phyloP scores from a whole-genome alignment of 1,284 basidiomycete species.

The Coniferiporia sulphurascens region DNA sequence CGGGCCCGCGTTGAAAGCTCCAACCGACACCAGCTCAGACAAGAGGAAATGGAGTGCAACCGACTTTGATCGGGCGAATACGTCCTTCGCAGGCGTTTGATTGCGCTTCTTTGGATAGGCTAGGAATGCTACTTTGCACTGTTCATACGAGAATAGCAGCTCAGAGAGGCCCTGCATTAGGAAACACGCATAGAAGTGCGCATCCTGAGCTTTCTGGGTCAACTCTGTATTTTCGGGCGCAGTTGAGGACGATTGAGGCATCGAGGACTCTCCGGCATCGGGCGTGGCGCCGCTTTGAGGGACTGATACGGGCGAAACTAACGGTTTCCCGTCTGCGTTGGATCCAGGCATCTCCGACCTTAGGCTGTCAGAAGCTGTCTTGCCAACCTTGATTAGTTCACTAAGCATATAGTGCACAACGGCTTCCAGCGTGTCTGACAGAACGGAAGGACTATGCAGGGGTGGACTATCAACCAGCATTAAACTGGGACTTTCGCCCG shows the following conservation, averaged over 20 bases:
- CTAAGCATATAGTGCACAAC: constrained; percentile 69
- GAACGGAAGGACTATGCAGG: constrained; percentile 22
- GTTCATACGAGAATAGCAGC: constrained; percentile 87
- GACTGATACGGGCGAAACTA: constrained; percentile 13
- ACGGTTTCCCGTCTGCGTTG: constrained; percentile 12
- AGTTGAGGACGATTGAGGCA: background rate
- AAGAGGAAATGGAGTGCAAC: constrained; percentile 74
- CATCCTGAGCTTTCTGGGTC: constrained; percentile 6
- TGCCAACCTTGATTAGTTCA: constrained; percentile 65
- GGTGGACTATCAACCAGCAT: constrained; percentile 67
- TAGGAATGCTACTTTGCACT: constrained; percentile 86
- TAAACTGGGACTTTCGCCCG: constrained; percentile 11
- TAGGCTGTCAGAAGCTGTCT: constrained; percentile 33
- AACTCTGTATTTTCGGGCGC: constrained; percentile 3
- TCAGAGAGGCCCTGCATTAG: constrained; percentile 92
- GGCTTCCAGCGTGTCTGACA: constrained; percentile 53
- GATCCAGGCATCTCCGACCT: constrained; percentile 14
- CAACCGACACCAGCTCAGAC: constrained; percentile 73
- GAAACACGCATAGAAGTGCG: constrained; percentile 70
- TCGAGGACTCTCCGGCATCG: background rate
- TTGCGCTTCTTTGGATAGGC: constrained; percentile 70
- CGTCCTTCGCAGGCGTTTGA: constrained; percentile 59
- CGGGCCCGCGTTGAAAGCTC: constrained; percentile 61
- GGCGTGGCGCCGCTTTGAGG: background rate
- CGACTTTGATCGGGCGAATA: constrained; percentile 48